Evolutionary conservation across 2,329 filamentous ascomycete genomes (phyloP), one percentile per base, ranked within the genome.

Genomic region (Neopestalotiopsis sp.): DNA sequence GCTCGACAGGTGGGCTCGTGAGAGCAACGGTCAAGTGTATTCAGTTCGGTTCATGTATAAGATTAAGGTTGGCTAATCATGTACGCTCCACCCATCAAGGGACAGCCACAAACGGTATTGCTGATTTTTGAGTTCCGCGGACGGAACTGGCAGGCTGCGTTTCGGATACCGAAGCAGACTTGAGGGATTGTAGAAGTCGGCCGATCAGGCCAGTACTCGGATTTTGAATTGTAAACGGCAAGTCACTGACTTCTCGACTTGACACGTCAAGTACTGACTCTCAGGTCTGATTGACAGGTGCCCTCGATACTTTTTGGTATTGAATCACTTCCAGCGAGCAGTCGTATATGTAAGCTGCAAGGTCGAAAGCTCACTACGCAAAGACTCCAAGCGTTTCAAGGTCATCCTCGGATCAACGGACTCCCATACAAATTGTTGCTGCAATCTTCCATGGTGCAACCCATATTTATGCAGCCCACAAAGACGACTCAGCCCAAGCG

Each of bases 401-500:
- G 24, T 28, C 24, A 28, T 28, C 24, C 24, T 28, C 24, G 24
- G 24, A 28, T 28, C 24, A 28, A 28, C 24, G 24, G 24, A 28
- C 4, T 28, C 3, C 2, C 24, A 28, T 28, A 28, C 24, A 9
- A 45, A n/a, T 59, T 49, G 61, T 61, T n/a, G 34, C 65, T 67
- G 65, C 65, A 67, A 45, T 30, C 24, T 20, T 34, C 65, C 65
- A 45, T 61, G 32, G 30, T 28, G n/a, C 34, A 24, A 53, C n/a
- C n/a, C 17, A 53, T 12, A 12, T 10, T 28, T 66, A 58, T 17
- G 63, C 63, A 66, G 9, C 45, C 7, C 24, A 42, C 14, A 67
- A 38, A 61, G 30, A 61, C 38, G 61, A 49, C 38, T 67, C 65
- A 67, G 56, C 53, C 45, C 28, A 28, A 61, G 65, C 53, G 17